A percentile compares a stretch with the other conserved stretches of the same genome.
These are phyloP conservation scores for Mortierella sp. DNA, from an alignment of 371 early-diverging fungal species.

Conservation along the genomic window DNA sequence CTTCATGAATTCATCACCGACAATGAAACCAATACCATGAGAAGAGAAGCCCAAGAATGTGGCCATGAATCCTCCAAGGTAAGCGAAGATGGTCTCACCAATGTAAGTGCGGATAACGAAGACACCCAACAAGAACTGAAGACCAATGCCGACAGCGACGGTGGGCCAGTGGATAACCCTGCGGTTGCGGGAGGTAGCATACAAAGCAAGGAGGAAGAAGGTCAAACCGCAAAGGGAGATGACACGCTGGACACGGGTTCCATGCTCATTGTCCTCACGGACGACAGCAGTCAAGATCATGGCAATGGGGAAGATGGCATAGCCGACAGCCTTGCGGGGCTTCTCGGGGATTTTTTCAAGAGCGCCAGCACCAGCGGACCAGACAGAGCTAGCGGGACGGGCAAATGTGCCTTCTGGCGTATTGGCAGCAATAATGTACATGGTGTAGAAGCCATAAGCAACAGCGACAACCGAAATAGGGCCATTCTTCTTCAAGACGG, in stretches of 20 bases:
- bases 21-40: conserved; percentile 75
- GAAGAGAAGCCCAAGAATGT: conserved; percentile 77
- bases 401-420: conserved; percentile 61
- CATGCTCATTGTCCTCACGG: conserved; percentile 63
- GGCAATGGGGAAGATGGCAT: conserved; percentile 58
- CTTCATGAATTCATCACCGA: conserved; percentile 67
- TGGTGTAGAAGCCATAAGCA: conserved; percentile 68
- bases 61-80: conserved; percentile 75
- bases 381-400: conserved; percentile 57
- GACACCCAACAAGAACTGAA: conserved; percentile 86
- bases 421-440: conserved; percentile 68
- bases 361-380: conserved; percentile 34
- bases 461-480: conserved; percentile 56
- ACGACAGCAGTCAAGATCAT: conserved; percentile 72
- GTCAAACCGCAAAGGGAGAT: conserved; percentile 83
- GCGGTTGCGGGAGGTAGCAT: conserved; percentile 73
- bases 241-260: conserved; percentile 77
- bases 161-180: conserved; percentile 82
- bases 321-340: conserved; percentile 45
- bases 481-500: conserved; percentile 32
- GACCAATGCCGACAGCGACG: conserved; percentile 75
- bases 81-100: conserved; percentile 85
- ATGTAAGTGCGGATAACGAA: conserved; percentile 84
- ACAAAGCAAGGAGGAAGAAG: conserved; percentile 68
- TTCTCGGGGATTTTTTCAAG: conserved; percentile 17